Evolutionary conservation across 352 stramenopile genomes (phyloP).

Genomic region (Phytophthora pini): DNA sequence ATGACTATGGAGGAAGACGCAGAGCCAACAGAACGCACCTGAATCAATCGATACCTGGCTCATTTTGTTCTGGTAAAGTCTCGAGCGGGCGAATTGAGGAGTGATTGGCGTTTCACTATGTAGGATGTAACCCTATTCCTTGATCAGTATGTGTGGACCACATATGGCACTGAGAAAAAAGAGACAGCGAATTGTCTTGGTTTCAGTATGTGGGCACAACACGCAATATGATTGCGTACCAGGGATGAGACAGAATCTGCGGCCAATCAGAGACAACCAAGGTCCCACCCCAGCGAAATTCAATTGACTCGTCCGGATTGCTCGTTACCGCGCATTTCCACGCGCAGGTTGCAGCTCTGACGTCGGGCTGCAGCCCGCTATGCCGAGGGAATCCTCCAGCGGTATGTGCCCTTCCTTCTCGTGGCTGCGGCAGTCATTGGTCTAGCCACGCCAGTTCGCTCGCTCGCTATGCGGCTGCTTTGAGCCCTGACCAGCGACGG

Average conservation of each 20-base stretch:
- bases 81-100: constrained; percentile 15
- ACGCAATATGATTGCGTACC: constrained; percentile 17
- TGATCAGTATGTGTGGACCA: constrained; percentile 13
- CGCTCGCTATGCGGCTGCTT: background rate
- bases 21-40: constrained; percentile 5
- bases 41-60: constrained; percentile 22
- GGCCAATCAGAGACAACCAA: constrained; percentile 3
- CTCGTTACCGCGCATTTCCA: constrained; percentile 4
- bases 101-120: constrained; percentile 19
- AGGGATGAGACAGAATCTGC: constrained; percentile 9
- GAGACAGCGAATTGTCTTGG: background rate
- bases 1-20: too few species aligned
- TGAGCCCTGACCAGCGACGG: too few species aligned
- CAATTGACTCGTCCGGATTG: constrained; percentile 1
- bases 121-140: background rate
- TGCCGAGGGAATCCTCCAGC: background rate
- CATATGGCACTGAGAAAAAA: background rate
- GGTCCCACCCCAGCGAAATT: constrained; percentile 19
- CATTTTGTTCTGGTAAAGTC: constrained; percentile 19
- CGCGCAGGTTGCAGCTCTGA: background rate
- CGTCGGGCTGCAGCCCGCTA: background rate
- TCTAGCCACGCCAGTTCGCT: background rate
- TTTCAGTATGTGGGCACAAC: constrained; percentile 5
- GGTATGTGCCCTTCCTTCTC: background rate
- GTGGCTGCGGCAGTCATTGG: background rate